A percentile compares a stretch with the other conserved stretches of the same genome.
These are phyloP conservation scores for Sordariomycetes sp. DNA, from an alignment of 2,329 filamentous ascomycete species.

Conservation along the genomic window DNA sequence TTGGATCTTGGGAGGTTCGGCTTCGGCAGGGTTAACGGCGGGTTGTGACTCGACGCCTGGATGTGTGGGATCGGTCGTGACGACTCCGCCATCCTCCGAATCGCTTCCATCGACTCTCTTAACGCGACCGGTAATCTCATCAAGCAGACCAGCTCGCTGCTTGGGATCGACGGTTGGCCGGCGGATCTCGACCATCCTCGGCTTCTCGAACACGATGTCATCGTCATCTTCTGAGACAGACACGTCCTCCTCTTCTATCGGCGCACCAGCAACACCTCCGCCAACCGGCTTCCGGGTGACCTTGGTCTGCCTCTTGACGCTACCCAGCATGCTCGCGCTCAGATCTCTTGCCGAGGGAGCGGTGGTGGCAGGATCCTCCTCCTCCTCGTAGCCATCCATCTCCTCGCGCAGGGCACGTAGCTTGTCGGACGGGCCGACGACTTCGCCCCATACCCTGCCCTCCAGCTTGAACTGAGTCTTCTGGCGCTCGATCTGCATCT, in stretches of 20 bases:
- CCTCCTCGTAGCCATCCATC: constrained; percentile 60
- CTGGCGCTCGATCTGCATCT: constrained; percentile 90
- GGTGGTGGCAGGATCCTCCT: not conserved
- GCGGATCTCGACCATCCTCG: constrained; percentile 67
- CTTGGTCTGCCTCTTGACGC: constrained; percentile 51
- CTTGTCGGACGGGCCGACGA: constrained; percentile 78
- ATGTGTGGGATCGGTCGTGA: constrained; percentile 65
- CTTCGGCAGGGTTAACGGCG: constrained; percentile 56
- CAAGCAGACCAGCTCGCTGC: constrained; percentile 54
- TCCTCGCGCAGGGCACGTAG: constrained; percentile 84
- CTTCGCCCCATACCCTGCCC: constrained; percentile 79
- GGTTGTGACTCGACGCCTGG: constrained; percentile 62
- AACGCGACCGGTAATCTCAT: constrained; percentile 66
- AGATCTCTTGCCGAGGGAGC: constrained; percentile 33
- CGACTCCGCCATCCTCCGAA: constrained; percentile 56
- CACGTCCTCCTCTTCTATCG: constrained; percentile 23
- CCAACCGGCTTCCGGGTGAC: constrained; percentile 44
- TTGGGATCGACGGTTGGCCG: constrained; percentile 56
- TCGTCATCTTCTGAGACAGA: constrained; percentile 38
- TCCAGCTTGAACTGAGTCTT: constrained; percentile 98
- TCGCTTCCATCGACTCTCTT: constrained; percentile 64
- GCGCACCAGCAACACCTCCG: constrained; percentile 11
- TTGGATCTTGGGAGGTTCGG: constrained; percentile 47
- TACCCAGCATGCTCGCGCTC: constrained; percentile 63
- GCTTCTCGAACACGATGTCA: constrained; percentile 63